Conservation (phyloP, 805 yeast genomes). For the Allodekkera sacchari region DNA sequence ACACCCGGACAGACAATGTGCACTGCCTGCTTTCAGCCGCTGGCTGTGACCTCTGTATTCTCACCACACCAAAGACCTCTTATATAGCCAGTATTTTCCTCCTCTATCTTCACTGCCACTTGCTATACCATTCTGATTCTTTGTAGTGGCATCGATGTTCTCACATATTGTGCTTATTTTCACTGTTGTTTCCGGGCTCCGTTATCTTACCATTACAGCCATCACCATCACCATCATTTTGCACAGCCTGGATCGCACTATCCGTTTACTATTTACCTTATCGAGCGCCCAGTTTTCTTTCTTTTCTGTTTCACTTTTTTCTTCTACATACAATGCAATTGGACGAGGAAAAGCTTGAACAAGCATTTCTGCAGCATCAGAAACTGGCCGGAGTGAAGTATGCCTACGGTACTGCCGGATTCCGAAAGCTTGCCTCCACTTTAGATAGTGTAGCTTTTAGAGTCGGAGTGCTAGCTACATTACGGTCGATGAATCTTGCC, state of each 20-base stretch:
- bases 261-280: neutral
- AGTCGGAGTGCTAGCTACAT: slow-evolving; percentile 72
- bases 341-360: slow-evolving; percentile 7
- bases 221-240: too few species aligned
- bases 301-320: neutral
- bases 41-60: too few species aligned
- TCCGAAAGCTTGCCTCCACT: slow-evolving; percentile 62
- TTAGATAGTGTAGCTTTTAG: slow-evolving; percentile 79
- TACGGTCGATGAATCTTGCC: slow-evolving; percentile 64
- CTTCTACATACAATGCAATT: slow-evolving; percentile 2
- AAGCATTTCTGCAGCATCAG: slow-evolving; percentile 25
- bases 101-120: too few species aligned
- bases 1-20: too few species aligned
- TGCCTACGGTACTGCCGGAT: slow-evolving; percentile 96
- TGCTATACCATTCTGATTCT: too few species aligned
- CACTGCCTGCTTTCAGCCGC: too few species aligned
- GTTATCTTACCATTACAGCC: too few species aligned
- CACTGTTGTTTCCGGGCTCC: too few species aligned
- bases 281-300: neutral
- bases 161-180: too few species aligned
- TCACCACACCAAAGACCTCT: too few species aligned
- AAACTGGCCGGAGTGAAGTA: slow-evolving; percentile 38
- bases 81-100: too few species aligned
- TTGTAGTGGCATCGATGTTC: too few species aligned
- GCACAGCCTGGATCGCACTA: neutral